A percentile compares a stretch with the other conserved stretches of the same genome.
These are phyloP conservation scores for Nephelium lappaceum DNA, from an alignment of 345 rosid genomes.

Conservation along the genomic window DNA sequence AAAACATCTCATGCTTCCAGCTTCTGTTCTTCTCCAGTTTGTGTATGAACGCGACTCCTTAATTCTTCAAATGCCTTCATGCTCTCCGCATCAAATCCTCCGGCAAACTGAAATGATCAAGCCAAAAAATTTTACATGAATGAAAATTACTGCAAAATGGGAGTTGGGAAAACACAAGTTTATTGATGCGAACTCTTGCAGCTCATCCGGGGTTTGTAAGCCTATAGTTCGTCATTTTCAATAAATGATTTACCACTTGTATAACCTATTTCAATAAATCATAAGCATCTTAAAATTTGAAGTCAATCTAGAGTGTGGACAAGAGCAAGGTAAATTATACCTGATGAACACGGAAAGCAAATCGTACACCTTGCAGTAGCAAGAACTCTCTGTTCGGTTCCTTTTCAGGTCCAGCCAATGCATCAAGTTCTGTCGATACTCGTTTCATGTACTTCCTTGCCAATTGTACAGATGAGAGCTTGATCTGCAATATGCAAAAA, in stretches of 20 bases:
- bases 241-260: neutral
- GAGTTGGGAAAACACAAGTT: neutral
- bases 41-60: constrained; percentile 67
- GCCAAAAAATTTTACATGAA: neutral
- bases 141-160: neutral
- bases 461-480: constrained; percentile 89
- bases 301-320: neutral
- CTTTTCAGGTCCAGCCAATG: constrained; percentile 73
- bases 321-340: constrained; percentile 35
- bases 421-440: constrained; percentile 83
- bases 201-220: neutral
- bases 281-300: neutral
- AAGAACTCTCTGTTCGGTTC: constrained; percentile 94
- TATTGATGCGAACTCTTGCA: neutral
- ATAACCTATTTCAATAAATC: neutral
- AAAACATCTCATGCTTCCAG: constrained; percentile 33
- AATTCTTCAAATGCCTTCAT: constrained; percentile 98
- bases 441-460: constrained; percentile 98
- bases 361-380: constrained; percentile 91
- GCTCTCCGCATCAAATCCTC: constrained; percentile 98
- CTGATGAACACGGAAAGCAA: constrained; percentile 98
- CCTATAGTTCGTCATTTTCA: neutral
- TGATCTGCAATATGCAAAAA: constrained; percentile 60
- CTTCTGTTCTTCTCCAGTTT: constrained; percentile 48
- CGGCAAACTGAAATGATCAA: constrained; percentile 71